Percentiles rank a stretch among this genome's conserved stretches.
phyloP scores from a whole-genome alignment of 2,329 filamentous ascomycete genomes.

The Clarireedia sp. region DNA sequence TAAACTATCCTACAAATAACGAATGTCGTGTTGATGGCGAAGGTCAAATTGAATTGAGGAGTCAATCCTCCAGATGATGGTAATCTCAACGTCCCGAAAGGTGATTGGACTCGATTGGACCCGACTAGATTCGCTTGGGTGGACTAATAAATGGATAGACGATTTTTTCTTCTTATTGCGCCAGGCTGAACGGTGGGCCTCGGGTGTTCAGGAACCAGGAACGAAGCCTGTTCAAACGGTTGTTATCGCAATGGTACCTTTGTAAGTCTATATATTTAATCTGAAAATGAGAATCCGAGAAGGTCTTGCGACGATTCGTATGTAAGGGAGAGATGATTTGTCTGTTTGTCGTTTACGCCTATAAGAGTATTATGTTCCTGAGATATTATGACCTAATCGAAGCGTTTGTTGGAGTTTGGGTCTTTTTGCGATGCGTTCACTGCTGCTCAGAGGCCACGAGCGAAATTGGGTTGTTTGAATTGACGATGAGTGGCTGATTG shows the following conservation, averaged over 20 bases:
- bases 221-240: constrained; percentile 2
- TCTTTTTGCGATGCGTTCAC: background rate
- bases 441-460: background rate
- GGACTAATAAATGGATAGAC: constrained; percentile 1
- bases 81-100: constrained; percentile 1
- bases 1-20: background rate
- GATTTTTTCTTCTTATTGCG: background rate
- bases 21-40: background rate
- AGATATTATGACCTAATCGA: too few relatives aligned
- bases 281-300: too few relatives aligned
- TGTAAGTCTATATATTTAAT: background rate
- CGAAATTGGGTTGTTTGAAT: background rate
- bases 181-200: background rate
- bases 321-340: too few relatives aligned
- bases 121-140: background rate
- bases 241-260: background rate
- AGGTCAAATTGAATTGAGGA: constrained; percentile 1
- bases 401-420: background rate
- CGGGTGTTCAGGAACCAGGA: constrained; percentile 4
- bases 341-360: too few relatives aligned
- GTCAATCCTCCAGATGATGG: background rate
- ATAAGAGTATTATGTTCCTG: too few relatives aligned
- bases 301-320: too few relatives aligned
- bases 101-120: background rate
- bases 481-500: background rate